Base-by-base conservation (phyloP, 148 eudicot species). In the Heliosperma pusillum region DNA sequence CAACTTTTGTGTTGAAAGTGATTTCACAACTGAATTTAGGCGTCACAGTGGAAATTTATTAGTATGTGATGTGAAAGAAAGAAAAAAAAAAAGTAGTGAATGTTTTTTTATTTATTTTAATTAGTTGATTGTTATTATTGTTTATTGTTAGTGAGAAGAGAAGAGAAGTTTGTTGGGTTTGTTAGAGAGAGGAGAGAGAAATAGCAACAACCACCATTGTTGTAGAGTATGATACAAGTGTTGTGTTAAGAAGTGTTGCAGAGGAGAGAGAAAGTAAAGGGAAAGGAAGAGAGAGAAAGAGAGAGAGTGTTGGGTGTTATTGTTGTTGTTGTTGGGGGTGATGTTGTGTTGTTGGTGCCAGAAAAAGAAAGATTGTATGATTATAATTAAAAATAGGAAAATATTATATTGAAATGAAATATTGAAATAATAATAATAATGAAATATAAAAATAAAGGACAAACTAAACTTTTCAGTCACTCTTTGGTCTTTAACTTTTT, bases 131-230 rank as follows among this genome's bases (percentile, higher is more conserved):
- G 70, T 67, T 57, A 61, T 22, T 13, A 19, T 0, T 27, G n/a
- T n/a, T 13, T 64, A 11, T 26, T 40, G 78, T 66, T 74, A 50
- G 22, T 24, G 78, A 80, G 63, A 73, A 72, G 79, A 83, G 75
- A 80, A 29, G 30, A n/a, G 7, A 16, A 44, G 55, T 45, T 68
- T 44, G 71, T 68, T 68, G 71, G 44, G 57, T 27, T 26, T 40
- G 78, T 66, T 71, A 50, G 22, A 50, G 78, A 80, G 63, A 73
- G 74, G 79, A 83, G 75, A 80, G 74, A 33, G 53, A 70, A 52
- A 42, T 30, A 47, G 55, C 22, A 73, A 62, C 78, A 74, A 78
- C 76, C 77, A 72, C 79, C 70, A 74, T 52, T 79, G n/a, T 24
- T 24, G 13, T 40, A 6, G 42, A 36, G 42, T 36, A 36, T 6